Base-by-base conservation (phyloP, 2,329 filamentous ascomycete species). In the Apiospora koreana region DNA sequence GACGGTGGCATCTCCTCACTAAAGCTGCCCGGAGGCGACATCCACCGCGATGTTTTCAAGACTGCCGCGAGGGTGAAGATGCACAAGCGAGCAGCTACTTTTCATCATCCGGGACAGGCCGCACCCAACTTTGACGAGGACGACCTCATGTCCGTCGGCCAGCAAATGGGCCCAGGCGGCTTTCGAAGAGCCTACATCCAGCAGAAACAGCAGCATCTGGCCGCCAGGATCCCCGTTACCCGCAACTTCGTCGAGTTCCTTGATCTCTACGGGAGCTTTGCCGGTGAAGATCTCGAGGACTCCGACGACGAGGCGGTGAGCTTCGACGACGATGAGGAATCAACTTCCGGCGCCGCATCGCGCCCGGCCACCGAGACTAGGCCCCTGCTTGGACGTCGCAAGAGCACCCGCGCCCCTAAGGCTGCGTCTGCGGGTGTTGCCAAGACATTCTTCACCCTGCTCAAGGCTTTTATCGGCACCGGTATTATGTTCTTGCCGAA, bases 401-500 rank as follows among this genome's bases (percentile, higher is more conserved):
- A 83, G 76, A 88, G 83, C 74, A 85, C 88, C 1, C 81, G 86
- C 28, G 76, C 67, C 75, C 77, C 66, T 64, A 83, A 79, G 71
- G 83, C 87, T 45, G 91, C 90, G 25, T 90, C 92, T 75, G 91
- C 92, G 1, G 87, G 87, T 68, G 91, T 88, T n/a, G 81, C 87
- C 48, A 92, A 93, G 81, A 91, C 92, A 0, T 94, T 94, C 80
- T 94, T 94, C 79, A 94, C 92, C 0, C 83, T 94, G 12, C 83
- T 94, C 68, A 94, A 94, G 79, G 92, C 92, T 1, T 94, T 94
- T 75, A 88, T 94, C 68, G 92, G 92, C 65, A 94, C 92, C 0
- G 92, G 92, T 72, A 94, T 94, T 79, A 93, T 94, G 89, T 94
- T 94, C 77, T 79, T 94, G 62, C 92, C 92, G 65, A 94, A 93